A percentile compares a stretch with the other conserved stretches of the same genome.
Evolutionary conservation across 805 yeast species (phyloP).

Genomic region (Sugiyamaella lignohabitans): DNA sequence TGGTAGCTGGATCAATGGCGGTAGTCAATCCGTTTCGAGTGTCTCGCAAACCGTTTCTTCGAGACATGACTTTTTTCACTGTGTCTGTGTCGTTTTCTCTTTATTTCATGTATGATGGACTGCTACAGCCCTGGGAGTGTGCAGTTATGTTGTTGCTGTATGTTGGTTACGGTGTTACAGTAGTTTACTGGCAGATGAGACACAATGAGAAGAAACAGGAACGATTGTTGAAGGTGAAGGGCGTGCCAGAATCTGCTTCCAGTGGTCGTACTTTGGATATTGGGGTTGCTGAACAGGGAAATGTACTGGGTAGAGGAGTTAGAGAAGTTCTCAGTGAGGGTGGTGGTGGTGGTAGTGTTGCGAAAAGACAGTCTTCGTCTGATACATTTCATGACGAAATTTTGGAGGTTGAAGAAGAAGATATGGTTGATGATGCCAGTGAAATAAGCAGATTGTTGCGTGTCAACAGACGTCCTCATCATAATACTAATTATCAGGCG

Average conservation of each 20-base stretch:
- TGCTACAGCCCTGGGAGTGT: slow-evolving; percentile 51
- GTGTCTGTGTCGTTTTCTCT: slow-evolving; percentile 44
- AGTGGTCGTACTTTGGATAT: too few species aligned
- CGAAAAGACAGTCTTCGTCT: too few species aligned
- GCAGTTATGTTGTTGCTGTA: slow-evolving; percentile 51
- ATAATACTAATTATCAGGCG: too few species aligned
- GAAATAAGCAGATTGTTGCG: slow-evolving; percentile 13
- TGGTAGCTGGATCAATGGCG: slow-evolving; percentile 75
- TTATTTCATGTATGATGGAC: slow-evolving; percentile 49
- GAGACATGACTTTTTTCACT: slow-evolving; percentile 57
- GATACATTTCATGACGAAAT: neutral
- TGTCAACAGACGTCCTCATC: slow-evolving; percentile 7
- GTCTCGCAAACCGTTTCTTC: slow-evolving; percentile 38
- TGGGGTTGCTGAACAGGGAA: too few species aligned
- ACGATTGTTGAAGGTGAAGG: too few species aligned
- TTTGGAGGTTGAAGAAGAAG: neutral
- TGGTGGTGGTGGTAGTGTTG: too few species aligned
- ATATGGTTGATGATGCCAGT: neutral
- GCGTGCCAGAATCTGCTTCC: too few species aligned
- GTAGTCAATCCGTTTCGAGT: slow-evolving; percentile 60
- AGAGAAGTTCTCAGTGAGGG: too few species aligned
- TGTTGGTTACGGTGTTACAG: slow-evolving; percentile 48
- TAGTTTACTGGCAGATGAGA: slow-evolving; percentile 39
- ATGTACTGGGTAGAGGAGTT: too few species aligned
- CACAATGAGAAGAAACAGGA: slow-evolving; percentile 8